Evolutionary conservation across 805 yeast species (phyloP).

Genomic region (Wickerhamomyces subpelliculosus): DNA sequence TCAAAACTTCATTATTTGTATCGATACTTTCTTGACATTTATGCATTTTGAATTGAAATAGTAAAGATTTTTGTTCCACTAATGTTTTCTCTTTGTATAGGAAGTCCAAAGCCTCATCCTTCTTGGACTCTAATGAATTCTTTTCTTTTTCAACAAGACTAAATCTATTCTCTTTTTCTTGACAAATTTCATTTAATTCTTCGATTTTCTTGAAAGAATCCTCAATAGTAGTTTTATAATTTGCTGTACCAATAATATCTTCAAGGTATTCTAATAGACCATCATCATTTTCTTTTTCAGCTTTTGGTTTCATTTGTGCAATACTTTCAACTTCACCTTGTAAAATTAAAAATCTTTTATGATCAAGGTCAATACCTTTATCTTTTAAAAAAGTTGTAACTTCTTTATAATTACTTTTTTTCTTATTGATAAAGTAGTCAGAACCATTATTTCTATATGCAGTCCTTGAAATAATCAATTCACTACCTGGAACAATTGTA

Average conservation of each 20-base stretch:
- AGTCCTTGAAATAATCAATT: slow-evolving; percentile 67
- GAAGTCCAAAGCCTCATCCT: slow-evolving; percentile 62
- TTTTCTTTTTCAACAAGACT: slow-evolving; percentile 76
- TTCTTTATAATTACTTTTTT: slow-evolving; percentile 63
- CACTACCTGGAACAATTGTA: slow-evolving; percentile 40
- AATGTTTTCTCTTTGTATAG: slow-evolving; percentile 59
- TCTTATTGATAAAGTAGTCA: slow-evolving; percentile 67
- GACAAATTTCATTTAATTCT: slow-evolving; percentile 69
- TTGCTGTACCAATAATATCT: slow-evolving; percentile 92
- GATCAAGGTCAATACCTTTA: slow-evolving; percentile 90
- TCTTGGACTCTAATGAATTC: slow-evolving; percentile 50
- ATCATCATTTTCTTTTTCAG: slow-evolving; percentile 86
- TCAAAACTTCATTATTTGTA: slow-evolving; percentile 29
- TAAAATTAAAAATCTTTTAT: slow-evolving; percentile 85
- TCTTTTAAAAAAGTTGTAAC: slow-evolving; percentile 69
- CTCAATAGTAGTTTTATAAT: slow-evolving; percentile 74
- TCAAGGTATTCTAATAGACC: slow-evolving; percentile 92
- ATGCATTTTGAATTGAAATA: slow-evolving; percentile 45
- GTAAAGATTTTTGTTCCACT: slow-evolving; percentile 43
- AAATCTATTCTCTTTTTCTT: slow-evolving; percentile 74
- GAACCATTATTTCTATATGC: slow-evolving; percentile 76
- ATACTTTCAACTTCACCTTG: slow-evolving; percentile 99
- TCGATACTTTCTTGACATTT: slow-evolving; percentile 34
- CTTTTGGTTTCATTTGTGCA: slow-evolving; percentile 98
- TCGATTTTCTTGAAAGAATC: slow-evolving; percentile 54